Conservation (phyloP, 2,329 filamentous ascomycete species). For the Fusarium mexicanum region DNA sequence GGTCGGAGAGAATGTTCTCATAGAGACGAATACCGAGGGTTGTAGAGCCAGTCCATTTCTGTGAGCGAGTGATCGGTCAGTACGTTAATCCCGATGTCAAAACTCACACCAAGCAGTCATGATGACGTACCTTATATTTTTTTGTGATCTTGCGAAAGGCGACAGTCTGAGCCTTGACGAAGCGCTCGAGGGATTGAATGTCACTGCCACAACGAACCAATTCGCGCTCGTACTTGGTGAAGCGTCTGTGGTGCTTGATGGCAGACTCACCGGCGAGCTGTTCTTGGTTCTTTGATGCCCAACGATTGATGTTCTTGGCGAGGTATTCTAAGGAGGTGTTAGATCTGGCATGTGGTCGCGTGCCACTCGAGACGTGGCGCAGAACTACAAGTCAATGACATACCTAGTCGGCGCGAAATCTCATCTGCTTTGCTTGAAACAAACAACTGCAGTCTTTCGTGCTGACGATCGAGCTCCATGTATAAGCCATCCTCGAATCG, state of each 20-base stretch:
- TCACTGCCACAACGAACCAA: conserved; percentile 73
- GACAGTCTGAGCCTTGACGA: conserved; percentile 76
- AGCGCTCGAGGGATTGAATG: conserved; percentile 74
- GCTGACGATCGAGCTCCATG: conserved; percentile 75
- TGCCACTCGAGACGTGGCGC: conserved; percentile 18
- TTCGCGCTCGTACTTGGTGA: conserved; percentile 64
- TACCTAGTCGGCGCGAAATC: conserved; percentile 75
- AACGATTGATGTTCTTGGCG: conserved; percentile 57
- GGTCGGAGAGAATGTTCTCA: conserved; percentile 70
- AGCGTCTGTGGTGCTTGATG: conserved; percentile 60
- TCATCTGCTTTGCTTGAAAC: conserved; percentile 83
- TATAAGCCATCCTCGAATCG: conserved; percentile 79
- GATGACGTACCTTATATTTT: conserved; percentile 70
- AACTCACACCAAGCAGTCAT: not conserved
- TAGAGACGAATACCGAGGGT: conserved; percentile 73
- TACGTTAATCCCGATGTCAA: not conserved
- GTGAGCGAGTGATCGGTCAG: not conserved
- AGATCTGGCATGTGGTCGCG: conserved; percentile 37
- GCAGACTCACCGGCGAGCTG: conserved; percentile 46
- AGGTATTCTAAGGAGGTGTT: conserved; percentile 56
- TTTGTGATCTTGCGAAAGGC: conserved; percentile 87
- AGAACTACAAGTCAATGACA: conserved; percentile 36
- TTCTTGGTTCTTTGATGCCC: conserved; percentile 52
- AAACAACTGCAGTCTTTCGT: conserved; percentile 81
- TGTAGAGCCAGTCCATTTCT: conserved; percentile 84